A percentile compares a stretch with the other conserved stretches of the same genome.
These are phyloP conservation scores for Zancudomyces culisetae DNA, from an alignment of 371 early-diverging fungal genomes.

Conservation along the genomic window DNA sequence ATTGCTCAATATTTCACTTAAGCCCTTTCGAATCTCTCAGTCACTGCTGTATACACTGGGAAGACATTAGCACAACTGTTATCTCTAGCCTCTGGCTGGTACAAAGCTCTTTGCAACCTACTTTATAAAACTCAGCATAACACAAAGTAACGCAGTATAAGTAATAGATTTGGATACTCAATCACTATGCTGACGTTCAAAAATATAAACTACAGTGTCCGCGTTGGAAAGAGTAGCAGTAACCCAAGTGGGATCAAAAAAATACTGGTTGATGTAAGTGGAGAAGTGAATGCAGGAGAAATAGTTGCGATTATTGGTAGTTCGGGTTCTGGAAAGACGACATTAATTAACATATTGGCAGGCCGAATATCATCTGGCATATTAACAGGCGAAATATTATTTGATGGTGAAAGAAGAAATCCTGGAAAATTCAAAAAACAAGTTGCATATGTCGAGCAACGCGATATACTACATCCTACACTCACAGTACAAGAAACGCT, in stretches of 20 bases:
- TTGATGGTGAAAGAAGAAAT: conserved; percentile 36
- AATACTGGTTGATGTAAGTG: conserved; percentile 3
- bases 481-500: conserved; percentile 34
- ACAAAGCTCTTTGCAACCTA: too few relatives aligned
- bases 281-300: conserved; percentile 29
- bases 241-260: not conserved
- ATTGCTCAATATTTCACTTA: too few relatives aligned
- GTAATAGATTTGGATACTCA: too few relatives aligned
- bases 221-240: not conserved
- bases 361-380: conserved; percentile 33
- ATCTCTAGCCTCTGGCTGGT: too few relatives aligned
- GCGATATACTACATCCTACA: conserved; percentile 17
- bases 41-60: too few relatives aligned
- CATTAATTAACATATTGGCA: conserved; percentile 33
- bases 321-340: conserved; percentile 55
- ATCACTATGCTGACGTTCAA: not conserved
- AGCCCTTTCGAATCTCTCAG: too few relatives aligned
- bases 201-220: conserved; percentile 1
- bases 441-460: conserved; percentile 30
- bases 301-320: conserved; percentile 55
- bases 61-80: too few relatives aligned
- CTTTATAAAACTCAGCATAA: too few relatives aligned
- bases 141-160: too few relatives aligned
- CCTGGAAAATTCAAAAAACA: conserved; percentile 40
- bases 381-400: conserved; percentile 33